Evolutionary conservation across 352 stramenopile species (phyloP).

Genomic region (Globisporangium paroecandrum): DNA sequence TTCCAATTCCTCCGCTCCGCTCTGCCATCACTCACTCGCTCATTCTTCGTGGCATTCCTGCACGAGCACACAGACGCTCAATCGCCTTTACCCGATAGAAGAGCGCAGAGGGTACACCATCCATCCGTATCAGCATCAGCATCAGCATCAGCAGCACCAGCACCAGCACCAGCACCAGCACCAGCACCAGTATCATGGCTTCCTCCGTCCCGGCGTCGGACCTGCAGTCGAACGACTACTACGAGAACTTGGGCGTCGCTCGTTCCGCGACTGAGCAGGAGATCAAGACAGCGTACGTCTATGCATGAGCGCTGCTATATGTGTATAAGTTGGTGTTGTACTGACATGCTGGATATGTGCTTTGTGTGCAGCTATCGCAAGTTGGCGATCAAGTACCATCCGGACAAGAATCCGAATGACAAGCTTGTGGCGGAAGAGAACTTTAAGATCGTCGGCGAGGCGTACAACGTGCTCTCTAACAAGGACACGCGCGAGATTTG

Average conservation of each 20-base stretch:
- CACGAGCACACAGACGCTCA: background rate
- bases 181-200: background rate
- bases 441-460: constrained; percentile 93
- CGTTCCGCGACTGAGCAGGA: constrained; percentile 66
- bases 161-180: background rate
- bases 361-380: constrained; percentile 75
- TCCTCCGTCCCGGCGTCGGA: constrained; percentile 29
- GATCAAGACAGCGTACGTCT: constrained; percentile 82
- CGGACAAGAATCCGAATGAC: constrained; percentile 89
- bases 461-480: constrained; percentile 93
- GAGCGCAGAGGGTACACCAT: background rate
- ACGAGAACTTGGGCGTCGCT: constrained; percentile 78
- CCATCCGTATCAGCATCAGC: background rate
- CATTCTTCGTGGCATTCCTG: background rate
- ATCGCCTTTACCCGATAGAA: background rate
- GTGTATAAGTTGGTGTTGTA: background rate
- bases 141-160: background rate
- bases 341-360: background rate
- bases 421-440: constrained; percentile 86
- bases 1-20: background rate
- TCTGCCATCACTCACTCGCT: background rate
- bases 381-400: constrained; percentile 91
- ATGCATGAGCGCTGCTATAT: background rate
- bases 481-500: constrained; percentile 88
- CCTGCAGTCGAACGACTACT: constrained; percentile 79